Base-by-base conservation (phyloP, 129 eudicot species). In the Calendula officinalis region DNA sequence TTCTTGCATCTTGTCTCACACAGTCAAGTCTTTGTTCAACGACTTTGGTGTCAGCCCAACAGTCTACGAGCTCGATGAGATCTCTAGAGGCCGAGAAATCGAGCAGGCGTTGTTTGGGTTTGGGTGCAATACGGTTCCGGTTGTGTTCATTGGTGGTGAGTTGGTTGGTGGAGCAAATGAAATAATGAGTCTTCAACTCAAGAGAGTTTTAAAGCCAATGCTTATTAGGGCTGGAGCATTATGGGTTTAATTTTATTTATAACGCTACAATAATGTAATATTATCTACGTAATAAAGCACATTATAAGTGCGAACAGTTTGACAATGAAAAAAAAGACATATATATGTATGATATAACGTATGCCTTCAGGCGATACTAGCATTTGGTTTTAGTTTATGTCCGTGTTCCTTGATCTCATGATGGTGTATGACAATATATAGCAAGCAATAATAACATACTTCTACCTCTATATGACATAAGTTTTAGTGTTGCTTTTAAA, bases 111-210 rank as follows among this genome's bases (percentile, higher is more conserved):
- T 86, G 6, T 59, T 56, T 16, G 69, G 75, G 67, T 74, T 65
- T 1, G 92, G 91, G 5, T 74, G 84, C 49, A 77, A 53, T 44
- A 71, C 74, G 3, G 78, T 84, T 50, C 97, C 97, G 0, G 86
- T 80, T 6, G 97, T 90, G 77, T 90, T 81, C 75, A 90, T 90
- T 33, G 85, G 95, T 17, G 95, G 95, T 10, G 78, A 90, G 62
- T 56, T 81, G 37, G 82, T 90, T n/a, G 97, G 97, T 15, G 97
- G 97, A 44, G 80, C 84, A 3, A 86, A 77, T 69, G 97, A 90
- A 27, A 58, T 90, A 14, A 83, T 83, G 81, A 86, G 87, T 57
- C 95, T 90, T 67, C 97, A 90, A 39, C 82, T 87, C 42, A 66
- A 76, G 11, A 44, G 91, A 27, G 50, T 65, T 49, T 68, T 87